Base-by-base conservation (phyloP, 1,284 basidiomycete genomes). In the Quambalaria eucalypti region DNA sequence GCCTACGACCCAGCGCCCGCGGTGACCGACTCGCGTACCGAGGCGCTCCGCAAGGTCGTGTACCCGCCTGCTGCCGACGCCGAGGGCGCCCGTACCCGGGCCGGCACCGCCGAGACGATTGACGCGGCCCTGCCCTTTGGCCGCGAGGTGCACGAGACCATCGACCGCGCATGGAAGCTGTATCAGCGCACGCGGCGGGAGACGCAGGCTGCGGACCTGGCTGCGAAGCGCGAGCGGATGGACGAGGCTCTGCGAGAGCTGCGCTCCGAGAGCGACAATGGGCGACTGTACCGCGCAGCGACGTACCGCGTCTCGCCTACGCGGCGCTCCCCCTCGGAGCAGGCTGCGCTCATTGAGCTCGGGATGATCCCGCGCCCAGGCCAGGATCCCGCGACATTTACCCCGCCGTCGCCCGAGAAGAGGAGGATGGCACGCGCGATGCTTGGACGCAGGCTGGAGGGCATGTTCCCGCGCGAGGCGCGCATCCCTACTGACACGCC, bases 141-240 rank as follows among this genome's bases (percentile, higher is more conserved):
- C 23, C 36, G 36, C n/a, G 90, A 96, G 77, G 89, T 89, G 0
- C 90, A 97, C 79, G 84, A 90, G 66, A 97, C 91, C 6, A 90
- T 97, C 61, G 87, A 88, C 63, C 84, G 92, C 36, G 92, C 92
- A 2, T 97, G 87, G 87, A 79, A 86, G 53, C 81, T 97, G 21
- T 84, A 87, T 78, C 82, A 84, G 66, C 82, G 90, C 31, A 84
- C 87, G 67, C 67, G 84, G 55, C 82, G 90, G 48, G 84, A 86
- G 47, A 52, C 48, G 21, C 59, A 64, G 21, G 48, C 54, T 2
- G 52, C 48, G 9, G 59, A 65, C 30, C 64, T 74, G 14, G 46
- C 55, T 21, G 50, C 46, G 14, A 73, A 73, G 49, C 61, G 68
- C 14, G 52, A 55, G 4, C 59, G 59, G 36, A 59, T 74, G 36